Evolutionary conservation across 2,329 filamentous ascomycete species (phyloP).

Genomic region (Alternaria panax): DNA sequence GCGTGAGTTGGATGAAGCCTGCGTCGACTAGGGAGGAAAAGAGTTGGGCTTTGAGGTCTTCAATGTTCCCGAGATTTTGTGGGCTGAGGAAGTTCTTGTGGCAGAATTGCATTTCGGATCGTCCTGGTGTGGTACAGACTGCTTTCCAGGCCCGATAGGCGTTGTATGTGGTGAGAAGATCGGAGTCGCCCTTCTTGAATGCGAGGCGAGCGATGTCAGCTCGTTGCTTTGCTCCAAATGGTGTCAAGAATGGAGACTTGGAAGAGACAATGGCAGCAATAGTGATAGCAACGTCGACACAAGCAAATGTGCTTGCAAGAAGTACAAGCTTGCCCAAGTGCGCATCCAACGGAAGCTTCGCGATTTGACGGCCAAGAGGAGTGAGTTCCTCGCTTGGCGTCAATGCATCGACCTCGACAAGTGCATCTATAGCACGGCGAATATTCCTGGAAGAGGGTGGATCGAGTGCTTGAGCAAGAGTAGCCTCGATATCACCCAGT

Average conservation of each 20-base stretch:
- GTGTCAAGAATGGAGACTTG: slow-evolving; percentile 90
- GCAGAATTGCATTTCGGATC: slow-evolving; percentile 88
- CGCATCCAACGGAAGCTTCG: slow-evolving; percentile 88
- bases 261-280: slow-evolving; percentile 92
- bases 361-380: slow-evolving; percentile 83
- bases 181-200: slow-evolving; percentile 87
- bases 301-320: slow-evolving; percentile 84
- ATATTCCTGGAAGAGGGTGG: slow-evolving; percentile 93
- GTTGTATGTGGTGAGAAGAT: slow-evolving; percentile 91
- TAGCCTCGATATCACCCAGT: slow-evolving; percentile 90
- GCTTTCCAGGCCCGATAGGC: slow-evolving; percentile 90
- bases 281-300: slow-evolving; percentile 88
- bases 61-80: slow-evolving; percentile 90
- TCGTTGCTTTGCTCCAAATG: slow-evolving; percentile 82
- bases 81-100: slow-evolving; percentile 90
- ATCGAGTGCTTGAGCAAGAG: slow-evolving; percentile 85
- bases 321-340: slow-evolving; percentile 94
- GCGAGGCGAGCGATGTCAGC: slow-evolving; percentile 79
- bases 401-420: slow-evolving; percentile 90
- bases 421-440: slow-evolving; percentile 86
- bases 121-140: slow-evolving; percentile 73
- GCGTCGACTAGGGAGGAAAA: slow-evolving; percentile 85
- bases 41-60: slow-evolving; percentile 93
- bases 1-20: slow-evolving; percentile 77
- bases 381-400: slow-evolving; percentile 84